These are phyloP conservation scores for Taxillus chinensis DNA, from an alignment of 164 flowering plant species.

Conservation along the genomic window DNA sequence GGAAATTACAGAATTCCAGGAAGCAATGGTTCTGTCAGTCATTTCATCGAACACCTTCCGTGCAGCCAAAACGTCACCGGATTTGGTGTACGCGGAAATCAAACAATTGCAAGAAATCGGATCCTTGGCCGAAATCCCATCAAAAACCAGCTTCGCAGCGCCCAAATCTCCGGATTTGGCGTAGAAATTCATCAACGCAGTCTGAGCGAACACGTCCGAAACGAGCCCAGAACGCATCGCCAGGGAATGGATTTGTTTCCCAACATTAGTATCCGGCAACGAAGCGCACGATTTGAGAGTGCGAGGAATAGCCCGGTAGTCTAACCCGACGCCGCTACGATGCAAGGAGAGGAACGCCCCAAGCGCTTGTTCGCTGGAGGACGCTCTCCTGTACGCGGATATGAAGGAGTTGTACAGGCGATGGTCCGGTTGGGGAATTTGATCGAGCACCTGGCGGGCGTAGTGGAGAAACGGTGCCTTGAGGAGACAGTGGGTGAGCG, in stretches of 20 bases:
- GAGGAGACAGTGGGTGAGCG: slow-evolving; percentile 16
- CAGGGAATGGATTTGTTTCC: slow-evolving; percentile 34
- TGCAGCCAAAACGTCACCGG: slow-evolving; percentile 27
- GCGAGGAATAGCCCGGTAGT: slow-evolving; percentile 22
- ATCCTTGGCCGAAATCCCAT: slow-evolving; percentile 34
- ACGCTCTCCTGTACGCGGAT: slow-evolving; percentile 17
- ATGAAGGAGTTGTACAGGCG: slow-evolving; percentile 17
- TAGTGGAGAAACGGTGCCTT: slow-evolving; percentile 15
- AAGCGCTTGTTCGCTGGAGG: slow-evolving; percentile 19
- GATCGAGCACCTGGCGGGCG: slow-evolving; percentile 30
- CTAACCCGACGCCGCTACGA: slow-evolving; percentile 4
- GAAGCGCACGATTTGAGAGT: slow-evolving; percentile 28
- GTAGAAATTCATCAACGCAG: slow-evolving; percentile 35
- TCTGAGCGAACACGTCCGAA: slow-evolving; percentile 25
- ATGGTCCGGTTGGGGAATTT: slow-evolving; percentile 29
- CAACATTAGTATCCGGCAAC: slow-evolving; percentile 16
- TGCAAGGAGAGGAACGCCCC: slow-evolving; percentile 25
- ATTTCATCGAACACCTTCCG: slow-evolving; percentile 32
- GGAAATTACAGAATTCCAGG: slow-evolving; percentile 49
- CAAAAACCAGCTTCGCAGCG: slow-evolving; percentile 28
- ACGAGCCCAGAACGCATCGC: slow-evolving; percentile 21
- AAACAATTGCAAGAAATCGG: slow-evolving; percentile 33
- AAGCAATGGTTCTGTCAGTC: slow-evolving; percentile 25
- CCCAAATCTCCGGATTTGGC: slow-evolving; percentile 25
- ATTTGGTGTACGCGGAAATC: slow-evolving; percentile 36